phyloP scores from a whole-genome alignment of 2,329 filamentous ascomycete genomes.

The Pseudovirgaria hyperparasitica region DNA sequence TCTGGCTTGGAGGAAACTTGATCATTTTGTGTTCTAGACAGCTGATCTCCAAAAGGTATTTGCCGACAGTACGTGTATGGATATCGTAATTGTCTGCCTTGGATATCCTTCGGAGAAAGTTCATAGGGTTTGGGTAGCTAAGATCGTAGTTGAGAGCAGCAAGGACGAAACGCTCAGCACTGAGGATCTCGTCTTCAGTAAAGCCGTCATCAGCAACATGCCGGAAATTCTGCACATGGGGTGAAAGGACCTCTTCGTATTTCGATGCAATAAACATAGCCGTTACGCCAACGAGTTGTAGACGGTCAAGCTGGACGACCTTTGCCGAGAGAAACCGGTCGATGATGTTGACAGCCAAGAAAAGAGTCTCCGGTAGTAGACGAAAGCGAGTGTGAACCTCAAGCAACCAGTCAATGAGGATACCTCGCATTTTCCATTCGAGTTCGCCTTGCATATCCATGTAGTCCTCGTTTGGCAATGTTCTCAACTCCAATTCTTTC shows the following conservation, averaged over 20 bases:
- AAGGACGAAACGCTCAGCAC: slow-evolving; percentile 91
- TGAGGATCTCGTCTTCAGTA: slow-evolving; percentile 85
- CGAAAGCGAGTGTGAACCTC: slow-evolving; percentile 97
- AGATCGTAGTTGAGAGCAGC: slow-evolving; percentile 89
- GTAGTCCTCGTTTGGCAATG: slow-evolving; percentile 81
- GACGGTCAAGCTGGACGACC: slow-evolving; percentile 87
- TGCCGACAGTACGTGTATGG: slow-evolving; percentile 89
- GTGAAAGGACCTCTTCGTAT: slow-evolving; percentile 95
- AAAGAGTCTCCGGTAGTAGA: slow-evolving; percentile 87
- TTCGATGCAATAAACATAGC: slow-evolving; percentile 99
- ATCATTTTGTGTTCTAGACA: slow-evolving; percentile 92
- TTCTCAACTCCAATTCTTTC: slow-evolving; percentile 67
- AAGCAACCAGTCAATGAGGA: slow-evolving; percentile 94
- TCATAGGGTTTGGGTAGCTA: slow-evolving; percentile 99
- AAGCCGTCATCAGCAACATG: slow-evolving; percentile 96
- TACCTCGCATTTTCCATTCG: slow-evolving; percentile 97
- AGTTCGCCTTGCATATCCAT: slow-evolving; percentile 91
- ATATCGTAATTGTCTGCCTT: slow-evolving; percentile 99
- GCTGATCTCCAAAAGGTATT: slow-evolving; percentile 96
- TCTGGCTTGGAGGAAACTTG: slow-evolving; percentile 73
- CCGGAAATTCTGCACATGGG: slow-evolving; percentile 92
- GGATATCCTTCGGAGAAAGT: slow-evolving; percentile 95
- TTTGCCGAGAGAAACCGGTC: slow-evolving; percentile 94
- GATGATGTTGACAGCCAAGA: slow-evolving; percentile 95
- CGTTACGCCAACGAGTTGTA: slow-evolving; percentile 92